A percentile compares a stretch with the other conserved stretches of the same genome.
phyloP scores from a whole-genome alignment of 2,329 filamentous ascomycete genomes.

The Pseudofabraea citricarpa region DNA sequence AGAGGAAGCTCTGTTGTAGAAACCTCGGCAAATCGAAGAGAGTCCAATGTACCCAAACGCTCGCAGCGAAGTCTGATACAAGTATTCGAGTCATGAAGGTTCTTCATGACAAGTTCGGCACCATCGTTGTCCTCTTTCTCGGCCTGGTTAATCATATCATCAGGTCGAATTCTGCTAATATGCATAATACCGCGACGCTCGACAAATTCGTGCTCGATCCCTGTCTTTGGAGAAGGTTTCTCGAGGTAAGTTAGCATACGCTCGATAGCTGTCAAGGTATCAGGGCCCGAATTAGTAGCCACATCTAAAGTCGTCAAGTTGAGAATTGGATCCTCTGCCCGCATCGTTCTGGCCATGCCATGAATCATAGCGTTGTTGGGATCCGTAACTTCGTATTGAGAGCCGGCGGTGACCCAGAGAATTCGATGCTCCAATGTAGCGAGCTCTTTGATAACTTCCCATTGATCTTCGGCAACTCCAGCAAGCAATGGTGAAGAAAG shows the following conservation, averaged over 20 bases:
- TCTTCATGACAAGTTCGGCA: neutral
- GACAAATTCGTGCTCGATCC: constrained; percentile 23
- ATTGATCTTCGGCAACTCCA: constrained; percentile 2
- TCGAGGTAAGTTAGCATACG: constrained; percentile 2
- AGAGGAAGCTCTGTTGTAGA: constrained; percentile 9
- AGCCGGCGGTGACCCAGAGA: constrained; percentile 8
- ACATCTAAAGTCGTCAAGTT: constrained; percentile 13
- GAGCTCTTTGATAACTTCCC: constrained; percentile 10
- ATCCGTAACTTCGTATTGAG: constrained; percentile 2
- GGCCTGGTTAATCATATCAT: constrained; percentile 18
- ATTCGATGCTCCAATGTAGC: neutral
- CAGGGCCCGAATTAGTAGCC: neutral
- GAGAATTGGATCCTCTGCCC: constrained; percentile 6
- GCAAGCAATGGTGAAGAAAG: constrained; percentile 6
- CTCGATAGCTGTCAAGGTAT: constrained; percentile 1
- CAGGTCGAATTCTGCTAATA: constrained; percentile 22
- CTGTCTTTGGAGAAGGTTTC: neutral
- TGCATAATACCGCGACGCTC: constrained; percentile 24
- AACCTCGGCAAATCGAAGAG: constrained; percentile 7
- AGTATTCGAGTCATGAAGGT: constrained; percentile 4
- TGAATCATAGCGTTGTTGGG: constrained; percentile 6
- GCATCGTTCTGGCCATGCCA: constrained; percentile 4
- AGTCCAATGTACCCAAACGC: constrained; percentile 7
- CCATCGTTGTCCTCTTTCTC: constrained; percentile 16
- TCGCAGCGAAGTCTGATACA: constrained; percentile 4